Percentiles rank a stretch among this genome's conserved stretches.
Evolutionary conservation across 2,329 filamentous ascomycete species (phyloP).

Genomic region (Colletotrichum tropicicola): DNA sequence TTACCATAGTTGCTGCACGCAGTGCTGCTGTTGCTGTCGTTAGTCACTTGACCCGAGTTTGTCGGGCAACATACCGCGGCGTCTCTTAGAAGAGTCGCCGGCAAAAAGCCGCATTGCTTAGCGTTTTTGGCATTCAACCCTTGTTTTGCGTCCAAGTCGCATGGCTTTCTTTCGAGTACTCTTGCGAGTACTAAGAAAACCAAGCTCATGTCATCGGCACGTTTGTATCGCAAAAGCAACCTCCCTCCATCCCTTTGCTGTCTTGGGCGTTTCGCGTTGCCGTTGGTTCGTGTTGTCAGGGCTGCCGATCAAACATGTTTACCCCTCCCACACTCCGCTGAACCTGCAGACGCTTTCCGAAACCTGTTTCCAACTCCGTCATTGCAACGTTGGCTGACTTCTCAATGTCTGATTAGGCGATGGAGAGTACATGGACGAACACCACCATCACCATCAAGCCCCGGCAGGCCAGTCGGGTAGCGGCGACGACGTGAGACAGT

Average conservation of each 20-base stretch:
- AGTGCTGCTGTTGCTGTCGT: constrained; percentile 47
- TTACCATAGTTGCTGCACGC: constrained; percentile 58
- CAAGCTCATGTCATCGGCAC: constrained; percentile 14
- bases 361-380: constrained; percentile 18
- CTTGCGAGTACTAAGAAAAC: background rate
- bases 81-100: constrained; percentile 30
- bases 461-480: constrained; percentile 62
- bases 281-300: constrained; percentile 19
- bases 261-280: constrained; percentile 26
- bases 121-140: constrained; percentile 31
- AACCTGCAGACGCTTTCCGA: constrained; percentile 17
- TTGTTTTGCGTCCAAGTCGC: constrained; percentile 30
- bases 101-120: constrained; percentile 34
- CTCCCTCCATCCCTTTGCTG: constrained; percentile 17
- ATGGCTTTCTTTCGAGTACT: constrained; percentile 1
- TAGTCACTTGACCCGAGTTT: constrained; percentile 29
- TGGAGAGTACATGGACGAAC: constrained; percentile 69
- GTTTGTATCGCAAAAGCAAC: constrained; percentile 23
- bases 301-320: constrained; percentile 29
- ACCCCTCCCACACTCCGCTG: constrained; percentile 25
- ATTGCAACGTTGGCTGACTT: constrained; percentile 32
- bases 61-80: constrained; percentile 23
- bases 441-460: constrained; percentile 73
- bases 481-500: constrained; percentile 73
- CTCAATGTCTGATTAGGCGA: constrained; percentile 56